Evolutionary conservation across 2,329 filamentous ascomycete genomes (phyloP).

Genomic region (Epichloe typhina): DNA sequence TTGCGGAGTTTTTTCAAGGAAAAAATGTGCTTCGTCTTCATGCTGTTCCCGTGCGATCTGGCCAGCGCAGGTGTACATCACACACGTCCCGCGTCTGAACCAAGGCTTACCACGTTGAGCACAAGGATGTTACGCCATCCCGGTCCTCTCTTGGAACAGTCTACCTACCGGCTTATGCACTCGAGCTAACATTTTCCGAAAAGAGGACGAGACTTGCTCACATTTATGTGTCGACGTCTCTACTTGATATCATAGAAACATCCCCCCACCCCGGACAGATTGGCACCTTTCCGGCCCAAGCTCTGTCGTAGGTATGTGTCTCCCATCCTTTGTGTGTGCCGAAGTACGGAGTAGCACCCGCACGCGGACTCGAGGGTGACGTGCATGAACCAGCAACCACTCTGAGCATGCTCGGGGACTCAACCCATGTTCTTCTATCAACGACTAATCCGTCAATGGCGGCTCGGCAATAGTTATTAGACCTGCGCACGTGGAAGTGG

Average conservation of each 20-base stretch:
- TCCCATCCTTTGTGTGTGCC: not conserved
- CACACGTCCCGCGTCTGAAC: not conserved
- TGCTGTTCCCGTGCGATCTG: not conserved
- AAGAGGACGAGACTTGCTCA: not conserved
- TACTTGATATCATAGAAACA: not conserved
- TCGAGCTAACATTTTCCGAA: conserved; percentile 1
- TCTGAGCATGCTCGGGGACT: not conserved
- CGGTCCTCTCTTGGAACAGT: not conserved
- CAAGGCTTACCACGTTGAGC: not conserved
- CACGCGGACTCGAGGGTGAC: not conserved
- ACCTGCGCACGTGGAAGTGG: conserved; percentile 1
- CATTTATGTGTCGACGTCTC: not conserved
- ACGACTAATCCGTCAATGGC: not conserved
- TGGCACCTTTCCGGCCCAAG: not conserved
- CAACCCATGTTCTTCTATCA: not conserved
- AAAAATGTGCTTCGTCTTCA: not conserved
- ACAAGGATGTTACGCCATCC: conserved; percentile 1
- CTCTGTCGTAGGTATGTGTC: not conserved
- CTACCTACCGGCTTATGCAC: not conserved
- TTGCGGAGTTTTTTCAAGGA: no score
- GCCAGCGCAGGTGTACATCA: not conserved
- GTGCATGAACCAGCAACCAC: not conserved
- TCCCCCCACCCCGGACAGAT: not conserved
- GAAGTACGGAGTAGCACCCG: not conserved
- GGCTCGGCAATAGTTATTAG: not conserved